Evolutionary conservation across 2,329 filamentous ascomycete species (phyloP).

Genomic region (Aspergillus neoniger): DNA sequence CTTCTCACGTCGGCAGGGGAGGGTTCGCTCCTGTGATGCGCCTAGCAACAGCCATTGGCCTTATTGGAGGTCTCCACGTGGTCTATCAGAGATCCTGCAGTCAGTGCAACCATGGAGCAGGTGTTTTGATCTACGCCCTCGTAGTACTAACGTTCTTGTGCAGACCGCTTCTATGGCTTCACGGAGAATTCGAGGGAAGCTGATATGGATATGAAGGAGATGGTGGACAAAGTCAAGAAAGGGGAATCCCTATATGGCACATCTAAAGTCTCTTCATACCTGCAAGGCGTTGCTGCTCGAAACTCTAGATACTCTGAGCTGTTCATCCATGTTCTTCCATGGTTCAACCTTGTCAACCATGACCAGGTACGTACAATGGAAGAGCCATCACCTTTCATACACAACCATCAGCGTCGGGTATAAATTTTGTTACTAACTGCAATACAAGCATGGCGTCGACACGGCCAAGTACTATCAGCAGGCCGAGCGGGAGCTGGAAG

Average conservation of each 20-base stretch:
- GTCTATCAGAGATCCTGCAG: constrained; percentile 81
- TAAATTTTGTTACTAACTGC: constrained; percentile 19
- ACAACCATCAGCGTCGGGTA: not conserved
- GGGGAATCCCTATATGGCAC: constrained; percentile 87
- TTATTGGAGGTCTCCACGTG: constrained; percentile 77
- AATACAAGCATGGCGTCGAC: constrained; percentile 80
- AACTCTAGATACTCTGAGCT: constrained; percentile 90
- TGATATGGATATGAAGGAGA: constrained; percentile 96
- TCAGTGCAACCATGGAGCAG: constrained; percentile 54
- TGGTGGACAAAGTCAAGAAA: constrained; percentile 93
- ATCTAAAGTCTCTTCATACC: constrained; percentile 75
- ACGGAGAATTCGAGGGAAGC: constrained; percentile 88
- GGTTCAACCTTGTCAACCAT: constrained; percentile 99
- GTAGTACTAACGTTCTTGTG: constrained; percentile 9
- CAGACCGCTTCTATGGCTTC: constrained; percentile 95
- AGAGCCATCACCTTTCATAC: not conserved
- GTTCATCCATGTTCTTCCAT: constrained; percentile 82
- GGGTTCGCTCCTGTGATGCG: constrained; percentile 84
- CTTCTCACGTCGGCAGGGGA: constrained; percentile 79
- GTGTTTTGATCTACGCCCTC: not conserved
- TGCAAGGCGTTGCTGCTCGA: constrained; percentile 88
- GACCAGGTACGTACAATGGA: constrained; percentile 55
- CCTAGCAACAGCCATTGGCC: constrained; percentile 69
- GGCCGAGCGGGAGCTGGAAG: constrained; percentile 89
- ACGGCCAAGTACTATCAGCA: constrained; percentile 98